Base-by-base conservation (phyloP, 805 yeast genomes). In the Starmerella sirachaensis region DNA sequence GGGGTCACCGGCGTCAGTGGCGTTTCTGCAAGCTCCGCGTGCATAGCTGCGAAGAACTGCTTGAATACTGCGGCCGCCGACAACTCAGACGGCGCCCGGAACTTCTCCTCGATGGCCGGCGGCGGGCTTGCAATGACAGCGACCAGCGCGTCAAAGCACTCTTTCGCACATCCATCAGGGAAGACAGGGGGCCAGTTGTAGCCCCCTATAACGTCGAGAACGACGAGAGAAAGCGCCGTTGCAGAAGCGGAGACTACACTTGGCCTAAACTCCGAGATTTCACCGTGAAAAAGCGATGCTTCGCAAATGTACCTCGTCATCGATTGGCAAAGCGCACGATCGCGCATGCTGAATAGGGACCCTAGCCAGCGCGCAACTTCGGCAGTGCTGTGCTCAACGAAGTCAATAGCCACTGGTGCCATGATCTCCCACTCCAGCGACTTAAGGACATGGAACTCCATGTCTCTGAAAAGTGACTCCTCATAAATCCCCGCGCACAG, bases 391-490 rank as follows among this genome's bases (percentile, higher is more conserved):
- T 42, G 31, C 26, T 60, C 62, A 32, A 64, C 49, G 42, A 55
- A 76, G 43, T 70, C 68, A 35, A 62, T 64, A 30, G 68, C 52
- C 45, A 69, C 68, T 2, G 93, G 83, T 46, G 75, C 82, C 32
- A 69, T 70, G 37, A 83, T 62, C 24, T 65, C 65, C 94, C 83
- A 83, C 46, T 72, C 76, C 51, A 85, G 68, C 4, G 80, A 80
- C 46, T 69, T 66, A 54, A 77, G 64, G 40, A 78, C 74, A 53
- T 80, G 88, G 49, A 72, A 63, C 58, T 80, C 93, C 88, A 79
- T 81, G 58, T 79, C 86, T 36, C 68, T 60, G 49, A 73, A 74
- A 70, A 74, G 66, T 13, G 68, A 66, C 47, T 68, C 74, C 43
- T 72, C 73, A 52, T 76, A 76, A 9, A 68, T 68, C 40, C 68